phyloP scores from a whole-genome alignment of 805 yeast genomes.

The Ogataea pini region DNA sequence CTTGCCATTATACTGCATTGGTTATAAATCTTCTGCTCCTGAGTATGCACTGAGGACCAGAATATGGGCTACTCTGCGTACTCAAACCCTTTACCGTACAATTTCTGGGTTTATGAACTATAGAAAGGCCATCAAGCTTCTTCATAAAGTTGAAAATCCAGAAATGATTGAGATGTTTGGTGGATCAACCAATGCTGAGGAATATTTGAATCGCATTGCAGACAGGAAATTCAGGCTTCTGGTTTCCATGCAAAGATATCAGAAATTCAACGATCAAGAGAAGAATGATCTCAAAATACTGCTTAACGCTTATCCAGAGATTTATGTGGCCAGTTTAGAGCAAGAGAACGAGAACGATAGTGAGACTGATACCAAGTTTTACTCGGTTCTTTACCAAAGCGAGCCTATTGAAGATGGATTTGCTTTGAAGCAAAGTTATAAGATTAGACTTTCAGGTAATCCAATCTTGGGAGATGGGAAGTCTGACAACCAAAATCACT shows the following conservation, averaged over 20 bases:
- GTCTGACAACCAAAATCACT: constrained; percentile 91
- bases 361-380: constrained; percentile 40
- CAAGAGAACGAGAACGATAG: constrained; percentile 45
- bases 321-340: constrained; percentile 56
- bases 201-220: constrained; percentile 72
- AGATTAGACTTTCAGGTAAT: constrained; percentile 83
- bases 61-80: constrained; percentile 83
- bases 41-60: constrained; percentile 70
- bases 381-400: constrained; percentile 71
- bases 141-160: constrained; percentile 67
- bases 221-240: constrained; percentile 76
- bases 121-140: constrained; percentile 65
- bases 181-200: constrained; percentile 48
- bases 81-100: constrained; percentile 83
- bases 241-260: constrained; percentile 85
- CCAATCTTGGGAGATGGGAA: constrained; percentile 97
- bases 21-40: constrained; percentile 67
- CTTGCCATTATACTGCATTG: constrained; percentile 69
- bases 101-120: constrained; percentile 84
- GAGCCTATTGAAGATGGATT: constrained; percentile 53
- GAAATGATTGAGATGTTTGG: constrained; percentile 46
- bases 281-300: constrained; percentile 65
- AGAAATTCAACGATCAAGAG: constrained; percentile 65
- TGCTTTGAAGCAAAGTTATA: constrained; percentile 50
- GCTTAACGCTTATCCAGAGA: constrained; percentile 70